Base-by-base conservation (phyloP, 768 basidiomycete species). In the Favolaschia claudopus region DNA sequence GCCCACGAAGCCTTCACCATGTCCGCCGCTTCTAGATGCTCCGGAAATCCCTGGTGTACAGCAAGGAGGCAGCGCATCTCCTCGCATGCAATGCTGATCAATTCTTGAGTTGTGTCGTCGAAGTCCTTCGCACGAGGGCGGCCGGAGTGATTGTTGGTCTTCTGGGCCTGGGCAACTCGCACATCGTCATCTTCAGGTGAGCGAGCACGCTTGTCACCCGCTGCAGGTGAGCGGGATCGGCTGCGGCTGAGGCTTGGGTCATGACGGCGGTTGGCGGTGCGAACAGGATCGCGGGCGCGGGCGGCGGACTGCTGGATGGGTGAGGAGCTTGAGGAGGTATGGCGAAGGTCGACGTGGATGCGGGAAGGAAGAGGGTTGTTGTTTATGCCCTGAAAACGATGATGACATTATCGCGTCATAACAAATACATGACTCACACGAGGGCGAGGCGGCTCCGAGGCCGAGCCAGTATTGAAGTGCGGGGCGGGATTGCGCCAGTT, bases 41-140 rank as follows among this genome's bases (percentile, higher is more conserved):
- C 66, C 4, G 70, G 72, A 42, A 67, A 74, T 13, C 62, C 65
- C 9, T 63, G 57, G 3, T 46, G 28, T 3, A 67, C 67, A 17
- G 52, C 59, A 22, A 72, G 37, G 5, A 62, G 37, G 43, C 66
- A 68, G 1, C 64, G 43, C 42, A 61, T 70, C 31, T 55, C 14
- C 0, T 39, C 44, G 12, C 38, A 58, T 14, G 72, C 69, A 7
- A 46, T 55, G 9, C 47, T 44, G n/a, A 72, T 60, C 7, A 68
- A 28, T 20, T 70, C 63, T 48, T 69, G 58, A 0, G 56, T 58
- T 9, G 58, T 42, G 4, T 60, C 44, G 13, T 69, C 60, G 33
- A 51, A 69, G 48, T 70, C 64, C 4, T 52, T 61, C 7, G 66
- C 69, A 48, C 49, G 28, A 3, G 42, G 4, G 17, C 49, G 57